Conservation (phyloP, 495 filamentous ascomycete genomes). For the Darksidea phi region DNA sequence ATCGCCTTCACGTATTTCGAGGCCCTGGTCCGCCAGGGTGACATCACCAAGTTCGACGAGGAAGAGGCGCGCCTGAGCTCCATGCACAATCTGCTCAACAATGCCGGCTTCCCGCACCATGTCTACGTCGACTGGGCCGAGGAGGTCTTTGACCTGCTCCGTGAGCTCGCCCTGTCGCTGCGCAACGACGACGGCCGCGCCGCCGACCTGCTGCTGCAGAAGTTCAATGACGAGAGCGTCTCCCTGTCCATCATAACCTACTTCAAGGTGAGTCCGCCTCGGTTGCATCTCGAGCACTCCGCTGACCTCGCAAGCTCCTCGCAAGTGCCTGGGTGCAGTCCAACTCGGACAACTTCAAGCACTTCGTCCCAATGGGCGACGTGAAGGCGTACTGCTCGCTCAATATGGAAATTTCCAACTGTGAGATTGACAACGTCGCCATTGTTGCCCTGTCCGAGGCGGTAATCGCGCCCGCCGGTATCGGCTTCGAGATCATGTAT, state of each 20-base stretch:
- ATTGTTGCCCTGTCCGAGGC: constrained; percentile 74
- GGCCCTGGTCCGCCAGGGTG: constrained; percentile 65
- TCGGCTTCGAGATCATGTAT: constrained; percentile 85
- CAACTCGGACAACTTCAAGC: constrained; percentile 63
- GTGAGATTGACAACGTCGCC: constrained; percentile 88
- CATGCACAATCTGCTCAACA: constrained; percentile 66
- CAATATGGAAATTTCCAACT: constrained; percentile 68
- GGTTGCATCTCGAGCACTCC: constrained; percentile 18
- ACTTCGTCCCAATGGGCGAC: constrained; percentile 60
- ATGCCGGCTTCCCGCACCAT: constrained; percentile 63
- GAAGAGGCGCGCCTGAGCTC: constrained; percentile 71
- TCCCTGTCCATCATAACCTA: constrained; percentile 74
- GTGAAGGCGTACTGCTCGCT: constrained; percentile 69
- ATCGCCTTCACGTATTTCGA: constrained; percentile 94
- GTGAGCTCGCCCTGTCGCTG: constrained; percentile 53
- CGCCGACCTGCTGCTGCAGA: constrained; percentile 61
- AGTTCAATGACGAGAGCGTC: constrained; percentile 69
- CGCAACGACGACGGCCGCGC: constrained; percentile 50
- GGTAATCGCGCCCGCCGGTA: constrained; percentile 73
- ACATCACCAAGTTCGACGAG: constrained; percentile 60
- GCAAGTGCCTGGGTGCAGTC: constrained; percentile 86
- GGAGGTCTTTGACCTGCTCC: constrained; percentile 66
- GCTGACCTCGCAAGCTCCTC: constrained; percentile 56
- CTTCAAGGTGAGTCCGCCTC: constrained; percentile 54
- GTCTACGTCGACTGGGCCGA: constrained; percentile 75